phyloP scores from a whole-genome alignment of 805 yeast genomes.

The Saccharomycopsis fodiens region DNA sequence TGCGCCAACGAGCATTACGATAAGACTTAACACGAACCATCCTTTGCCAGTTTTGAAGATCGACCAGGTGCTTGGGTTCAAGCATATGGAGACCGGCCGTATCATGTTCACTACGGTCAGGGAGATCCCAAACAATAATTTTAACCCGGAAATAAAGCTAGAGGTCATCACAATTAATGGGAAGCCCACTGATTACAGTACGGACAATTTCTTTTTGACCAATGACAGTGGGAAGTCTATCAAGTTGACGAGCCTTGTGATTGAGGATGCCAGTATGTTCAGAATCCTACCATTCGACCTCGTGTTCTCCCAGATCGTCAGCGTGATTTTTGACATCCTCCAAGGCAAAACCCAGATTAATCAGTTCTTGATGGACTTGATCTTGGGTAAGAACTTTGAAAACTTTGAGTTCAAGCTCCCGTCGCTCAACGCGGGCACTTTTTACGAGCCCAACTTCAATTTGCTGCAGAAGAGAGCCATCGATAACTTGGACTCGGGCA shows the following conservation, averaged over 20 bases:
- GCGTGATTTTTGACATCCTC: conserved; percentile 9
- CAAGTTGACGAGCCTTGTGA: not conserved
- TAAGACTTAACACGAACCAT: conserved; percentile 20
- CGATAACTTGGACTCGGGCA: conserved; percentile 18
- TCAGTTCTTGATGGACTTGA: conserved; percentile 15
- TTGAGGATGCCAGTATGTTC: conserved; percentile 9
- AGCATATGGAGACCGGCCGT: conserved; percentile 4
- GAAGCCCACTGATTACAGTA: not conserved
- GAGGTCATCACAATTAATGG: conserved; percentile 1
- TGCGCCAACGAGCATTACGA: not conserved
- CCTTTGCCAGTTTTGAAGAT: conserved; percentile 15
- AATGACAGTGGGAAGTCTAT: not conserved
- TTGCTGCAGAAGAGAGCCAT: conserved; percentile 20
- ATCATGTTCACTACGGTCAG: conserved; percentile 11
- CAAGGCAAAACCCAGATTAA: conserved; percentile 8
- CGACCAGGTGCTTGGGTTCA: conserved; percentile 17
- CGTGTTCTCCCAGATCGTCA: conserved; percentile 16
- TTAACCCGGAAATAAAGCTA: conserved; percentile 20
- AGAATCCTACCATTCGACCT: conserved; percentile 18
- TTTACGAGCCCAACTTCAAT: conserved; percentile 14
- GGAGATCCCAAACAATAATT: conserved; percentile 17
- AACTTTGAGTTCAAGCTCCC: conserved; percentile 21
- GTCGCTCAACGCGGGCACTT: conserved; percentile 7
- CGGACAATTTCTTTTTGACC: conserved; percentile 3
- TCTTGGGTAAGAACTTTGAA: conserved; percentile 21